Percentiles rank a stretch among this genome's conserved stretches.
phyloP scores from a whole-genome alignment of 83 land plant species.

The Larix sibirica region DNA sequence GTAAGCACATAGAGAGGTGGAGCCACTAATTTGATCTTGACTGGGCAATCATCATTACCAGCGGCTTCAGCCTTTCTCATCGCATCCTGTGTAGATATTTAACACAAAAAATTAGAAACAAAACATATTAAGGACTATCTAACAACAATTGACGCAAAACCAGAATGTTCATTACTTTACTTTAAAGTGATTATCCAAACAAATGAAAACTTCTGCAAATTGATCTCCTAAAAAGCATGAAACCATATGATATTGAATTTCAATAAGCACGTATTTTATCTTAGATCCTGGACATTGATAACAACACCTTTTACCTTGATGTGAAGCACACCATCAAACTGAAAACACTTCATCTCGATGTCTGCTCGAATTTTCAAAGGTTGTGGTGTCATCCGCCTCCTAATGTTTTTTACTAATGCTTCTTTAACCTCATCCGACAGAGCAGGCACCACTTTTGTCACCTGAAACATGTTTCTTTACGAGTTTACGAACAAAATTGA shows the following conservation, averaged over 20 bases:
- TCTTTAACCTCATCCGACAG: constrained; percentile 81
- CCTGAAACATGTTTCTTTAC: constrained; percentile 35
- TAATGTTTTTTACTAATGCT: constrained; percentile 83
- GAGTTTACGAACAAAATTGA: not conserved
- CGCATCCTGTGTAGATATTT: constrained; percentile 68
- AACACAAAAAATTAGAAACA: not conserved
- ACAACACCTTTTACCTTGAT: constrained; percentile 60
- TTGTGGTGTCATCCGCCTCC: constrained; percentile 97
- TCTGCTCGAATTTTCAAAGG: constrained; percentile 93
- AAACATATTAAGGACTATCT: not conserved
- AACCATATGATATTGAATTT: not conserved
- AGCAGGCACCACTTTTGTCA: constrained; percentile 84
- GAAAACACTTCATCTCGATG: constrained; percentile 94
- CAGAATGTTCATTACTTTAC: not conserved
- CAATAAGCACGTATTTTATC: not conserved
- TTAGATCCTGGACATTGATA: not conserved
- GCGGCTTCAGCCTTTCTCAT: constrained; percentile 96
- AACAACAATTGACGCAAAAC: not conserved
- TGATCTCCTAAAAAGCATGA: not conserved
- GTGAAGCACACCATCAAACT: constrained; percentile 97
- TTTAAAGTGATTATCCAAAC: not conserved
- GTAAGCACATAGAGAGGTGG: constrained; percentile 96
- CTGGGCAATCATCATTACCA: constrained; percentile 91
- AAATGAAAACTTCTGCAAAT: not conserved
- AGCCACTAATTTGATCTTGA: constrained; percentile 93